Conservation (phyloP, 2,329 filamentous ascomycete species). For the Curvularia verruculosa region DNA sequence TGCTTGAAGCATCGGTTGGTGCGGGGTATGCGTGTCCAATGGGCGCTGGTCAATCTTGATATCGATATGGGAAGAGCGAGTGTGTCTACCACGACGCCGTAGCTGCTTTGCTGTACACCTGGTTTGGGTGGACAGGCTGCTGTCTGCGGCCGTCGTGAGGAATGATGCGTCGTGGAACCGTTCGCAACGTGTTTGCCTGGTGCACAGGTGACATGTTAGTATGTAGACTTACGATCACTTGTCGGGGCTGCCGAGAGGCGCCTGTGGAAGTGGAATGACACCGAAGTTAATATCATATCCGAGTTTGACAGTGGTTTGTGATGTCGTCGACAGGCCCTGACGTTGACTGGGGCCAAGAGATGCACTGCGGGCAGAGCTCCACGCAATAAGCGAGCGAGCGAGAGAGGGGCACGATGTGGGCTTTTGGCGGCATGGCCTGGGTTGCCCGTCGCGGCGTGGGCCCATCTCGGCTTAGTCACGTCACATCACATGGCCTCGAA, state of each 20-base stretch:
- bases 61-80: conserved; percentile 46
- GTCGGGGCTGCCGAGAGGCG: conserved; percentile 30
- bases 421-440: conserved; percentile 4
- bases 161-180: conserved; percentile 28
- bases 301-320: conserved; percentile 17
- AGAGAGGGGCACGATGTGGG: conserved; percentile 15
- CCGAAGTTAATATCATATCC: conserved; percentile 21
- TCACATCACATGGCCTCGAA: neutral
- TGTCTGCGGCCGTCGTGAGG: conserved; percentile 21
- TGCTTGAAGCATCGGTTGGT: conserved; percentile 32
- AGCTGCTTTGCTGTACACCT: conserved; percentile 21
- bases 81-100: conserved; percentile 30
- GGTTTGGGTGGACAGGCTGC: conserved; percentile 21
- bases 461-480: neutral
- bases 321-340: conserved; percentile 25
- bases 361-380: conserved; percentile 15
- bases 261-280: conserved; percentile 29
- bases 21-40: conserved; percentile 30
- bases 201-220: conserved; percentile 26
- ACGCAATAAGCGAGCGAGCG: conserved; percentile 25
- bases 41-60: conserved; percentile 36
- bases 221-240: conserved; percentile 35
- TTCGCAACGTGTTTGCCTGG: conserved; percentile 27
- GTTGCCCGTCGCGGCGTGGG: conserved; percentile 3
- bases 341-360: conserved; percentile 10